Conservation (phyloP, 2,329 filamentous ascomycete species). For the Epichloe glyceriae region DNA sequence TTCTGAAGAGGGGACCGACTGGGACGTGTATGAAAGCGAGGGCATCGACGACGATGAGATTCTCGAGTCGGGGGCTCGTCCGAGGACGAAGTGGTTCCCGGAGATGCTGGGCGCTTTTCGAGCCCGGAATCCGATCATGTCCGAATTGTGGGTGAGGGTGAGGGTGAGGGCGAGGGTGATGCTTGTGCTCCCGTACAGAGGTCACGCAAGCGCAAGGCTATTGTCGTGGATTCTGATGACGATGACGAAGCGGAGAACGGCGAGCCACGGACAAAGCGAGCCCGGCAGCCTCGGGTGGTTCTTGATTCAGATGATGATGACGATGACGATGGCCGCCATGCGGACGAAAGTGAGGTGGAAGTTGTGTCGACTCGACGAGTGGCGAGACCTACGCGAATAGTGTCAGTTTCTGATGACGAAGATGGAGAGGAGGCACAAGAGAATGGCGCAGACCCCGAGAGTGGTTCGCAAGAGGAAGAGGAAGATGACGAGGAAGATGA, state of each 20-base stretch:
- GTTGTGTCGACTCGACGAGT: not conserved
- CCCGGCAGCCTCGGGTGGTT: not conserved
- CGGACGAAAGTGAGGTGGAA: not conserved
- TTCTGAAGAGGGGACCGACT: conserved; percentile 6
- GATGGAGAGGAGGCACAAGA: conserved; percentile 2
- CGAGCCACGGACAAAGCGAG: not conserved
- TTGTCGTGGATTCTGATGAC: conserved; percentile 15
- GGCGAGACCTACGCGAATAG: not conserved
- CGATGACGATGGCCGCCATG: not conserved
- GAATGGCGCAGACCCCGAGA: conserved; percentile 1
- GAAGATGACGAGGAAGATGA: conserved; percentile 8
- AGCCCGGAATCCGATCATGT: conserved; percentile 5
- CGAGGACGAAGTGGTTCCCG: conserved; percentile 8
- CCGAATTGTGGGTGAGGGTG: conserved; percentile 1
- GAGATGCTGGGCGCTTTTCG: conserved; percentile 1
- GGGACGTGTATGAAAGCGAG: conserved; percentile 25
- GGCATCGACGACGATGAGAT: conserved; percentile 25
- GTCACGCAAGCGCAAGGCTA: conserved; percentile 16
- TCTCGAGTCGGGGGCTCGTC: conserved; percentile 11
- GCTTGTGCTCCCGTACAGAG: conserved; percentile 4
- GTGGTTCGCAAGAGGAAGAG: conserved; percentile 3
- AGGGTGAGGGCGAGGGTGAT: not conserved
- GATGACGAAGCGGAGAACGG: conserved; percentile 15
- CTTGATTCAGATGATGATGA: conserved; percentile 4
- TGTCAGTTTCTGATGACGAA: not conserved